Conservation (phyloP, 495 filamentous ascomycete species). For the Bathelium albidoporum region DNA sequence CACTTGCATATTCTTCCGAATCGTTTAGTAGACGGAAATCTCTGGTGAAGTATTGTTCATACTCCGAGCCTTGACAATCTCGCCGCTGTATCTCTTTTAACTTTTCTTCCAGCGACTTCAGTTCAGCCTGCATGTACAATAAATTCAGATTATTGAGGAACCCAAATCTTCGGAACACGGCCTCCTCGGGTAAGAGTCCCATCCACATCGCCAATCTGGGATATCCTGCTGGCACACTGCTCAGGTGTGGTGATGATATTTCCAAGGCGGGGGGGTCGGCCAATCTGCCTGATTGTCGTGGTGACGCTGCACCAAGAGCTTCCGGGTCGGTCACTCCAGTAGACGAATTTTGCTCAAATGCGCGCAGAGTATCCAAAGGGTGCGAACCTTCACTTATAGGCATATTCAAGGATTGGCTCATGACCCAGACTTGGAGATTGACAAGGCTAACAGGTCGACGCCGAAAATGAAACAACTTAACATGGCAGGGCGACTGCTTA, state of each 20-base stretch:
- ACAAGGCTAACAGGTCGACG: not conserved
- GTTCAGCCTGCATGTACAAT: not conserved
- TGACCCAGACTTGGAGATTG: not conserved
- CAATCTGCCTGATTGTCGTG: not conserved
- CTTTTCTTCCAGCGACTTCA: not conserved
- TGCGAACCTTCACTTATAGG: not conserved
- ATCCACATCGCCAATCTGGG: not conserved
- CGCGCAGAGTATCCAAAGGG: not conserved
- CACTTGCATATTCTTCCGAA: not conserved
- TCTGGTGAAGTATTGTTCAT: not conserved
- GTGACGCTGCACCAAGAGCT: not conserved
- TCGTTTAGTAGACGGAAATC: not conserved
- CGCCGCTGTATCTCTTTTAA: not conserved
- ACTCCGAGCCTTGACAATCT: not conserved
- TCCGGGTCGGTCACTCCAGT: not conserved
- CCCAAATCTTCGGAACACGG: not conserved
- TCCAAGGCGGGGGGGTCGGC: not conserved
- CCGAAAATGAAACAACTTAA: not conserved
- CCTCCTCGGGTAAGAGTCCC: not conserved
- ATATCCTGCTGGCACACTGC: not conserved
- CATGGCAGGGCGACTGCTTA: not conserved
- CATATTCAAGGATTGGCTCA: not conserved
- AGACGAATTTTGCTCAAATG: not conserved
- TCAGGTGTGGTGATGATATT: not conserved
- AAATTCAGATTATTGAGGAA: not conserved